Evolutionary conservation across 495 filamentous ascomycete species (phyloP), one percentile per base, ranked within the genome.

Genomic region (Physcia stellaris): DNA sequence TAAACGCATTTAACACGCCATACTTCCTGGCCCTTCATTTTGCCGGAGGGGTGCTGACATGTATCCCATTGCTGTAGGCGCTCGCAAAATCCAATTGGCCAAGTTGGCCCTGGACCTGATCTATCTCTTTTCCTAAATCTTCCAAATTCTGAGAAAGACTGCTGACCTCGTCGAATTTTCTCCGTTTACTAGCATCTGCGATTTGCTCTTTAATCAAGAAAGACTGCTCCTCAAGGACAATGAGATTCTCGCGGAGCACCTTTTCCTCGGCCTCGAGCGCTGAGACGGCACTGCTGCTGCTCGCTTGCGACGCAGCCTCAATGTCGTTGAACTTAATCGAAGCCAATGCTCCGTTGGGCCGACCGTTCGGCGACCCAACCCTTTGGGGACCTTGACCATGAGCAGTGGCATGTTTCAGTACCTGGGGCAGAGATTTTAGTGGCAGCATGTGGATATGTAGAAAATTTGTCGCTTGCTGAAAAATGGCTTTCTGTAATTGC

Each of bases 151-250:
- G 65, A 15, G 75, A 73, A 39, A 98, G 60, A 20, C 78, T 80
- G 40, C 70, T 70, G 2, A 92, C 84, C 55, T 98, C 90, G 53
- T 98, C 90, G 42, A 94, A 94, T 46, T 80, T 78, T 38, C 90
- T 68, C 24, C 77, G 70, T 42, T 77, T 81, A 36, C 79, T 80
- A 3, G 90, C 88, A 32, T 81, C 77, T 4, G 67, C 75, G 33
- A 96, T 70, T 86, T 95, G 95, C 47, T 83, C 79, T 13, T 75
- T 70, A 0, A 98, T 86, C 51, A 96, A 71, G 52, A 94, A 95
- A 52, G 75, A 75, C 58, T 98, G 90, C 54, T 98, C 90, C 60
- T 96, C 90, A 0, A 98, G 66, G 17, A 98, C 83, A 29, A 94
- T 85, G 13, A 96, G 58, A 28, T 75, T 64, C 50, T 96, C 88